phyloP scores from a whole-genome alignment of 257 asterid species.

The Forsythia viridissima region DNA sequence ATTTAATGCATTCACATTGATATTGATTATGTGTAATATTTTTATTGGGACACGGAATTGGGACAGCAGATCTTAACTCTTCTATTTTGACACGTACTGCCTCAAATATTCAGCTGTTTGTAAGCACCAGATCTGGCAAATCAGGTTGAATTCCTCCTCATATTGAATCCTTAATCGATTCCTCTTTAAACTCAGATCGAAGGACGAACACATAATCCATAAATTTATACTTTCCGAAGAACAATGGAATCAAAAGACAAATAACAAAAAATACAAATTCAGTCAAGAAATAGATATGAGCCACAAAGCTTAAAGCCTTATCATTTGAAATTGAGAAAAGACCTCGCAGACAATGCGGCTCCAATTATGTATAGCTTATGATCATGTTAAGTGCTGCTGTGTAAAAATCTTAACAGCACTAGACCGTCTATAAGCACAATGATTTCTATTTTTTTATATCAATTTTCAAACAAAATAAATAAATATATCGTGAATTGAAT shows the following conservation, averaged over 20 bases:
- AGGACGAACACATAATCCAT: too few relatives aligned
- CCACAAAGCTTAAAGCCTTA: background rate
- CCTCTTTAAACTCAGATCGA: too few relatives aligned
- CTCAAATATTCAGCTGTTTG: too few relatives aligned
- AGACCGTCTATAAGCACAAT: background rate
- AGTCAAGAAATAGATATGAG: background rate
- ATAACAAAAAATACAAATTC: background rate
- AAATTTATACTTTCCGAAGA: background rate
- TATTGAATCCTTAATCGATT: too few relatives aligned
- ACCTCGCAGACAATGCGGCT: background rate
- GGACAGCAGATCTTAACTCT: too few relatives aligned
- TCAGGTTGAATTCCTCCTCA: too few relatives aligned
- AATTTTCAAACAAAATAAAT: background rate
- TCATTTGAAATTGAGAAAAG: background rate
- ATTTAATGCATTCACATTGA: too few relatives aligned
- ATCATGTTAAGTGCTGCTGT: slow-evolving; percentile 7
- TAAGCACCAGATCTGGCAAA: background rate
- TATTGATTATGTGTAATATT: too few relatives aligned
- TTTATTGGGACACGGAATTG: too few relatives aligned
- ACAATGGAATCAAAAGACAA: background rate
- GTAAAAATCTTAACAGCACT: background rate
- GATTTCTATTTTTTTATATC: background rate
- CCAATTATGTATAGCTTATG: background rate
- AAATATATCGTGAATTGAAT: background rate
- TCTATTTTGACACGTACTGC: too few relatives aligned